A percentile compares a stretch with the other conserved stretches of the same genome.
Conservation (phyloP, 257 asterid genomes). For the Cordia subcordata region DNA sequence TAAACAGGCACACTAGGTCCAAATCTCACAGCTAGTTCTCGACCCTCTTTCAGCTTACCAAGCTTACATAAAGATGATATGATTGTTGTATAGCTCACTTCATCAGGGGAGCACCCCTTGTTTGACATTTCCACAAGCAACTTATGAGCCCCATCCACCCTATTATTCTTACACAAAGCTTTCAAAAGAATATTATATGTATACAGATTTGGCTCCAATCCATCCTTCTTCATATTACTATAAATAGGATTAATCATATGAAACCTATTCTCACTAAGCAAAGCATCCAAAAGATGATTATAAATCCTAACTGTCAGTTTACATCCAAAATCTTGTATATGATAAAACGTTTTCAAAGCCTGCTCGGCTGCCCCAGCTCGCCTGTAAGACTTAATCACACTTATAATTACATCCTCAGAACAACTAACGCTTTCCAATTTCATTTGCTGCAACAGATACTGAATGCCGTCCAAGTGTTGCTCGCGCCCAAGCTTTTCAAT, state of each 20-base stretch:
- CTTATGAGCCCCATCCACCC: conserved; percentile 58
- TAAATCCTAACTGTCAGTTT: conserved; percentile 73
- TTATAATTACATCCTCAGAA: conserved; percentile 59
- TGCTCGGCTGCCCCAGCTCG: conserved; percentile 51
- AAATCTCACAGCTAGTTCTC: conserved; percentile 46
- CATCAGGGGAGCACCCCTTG: conserved; percentile 79
- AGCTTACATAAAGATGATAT: conserved; percentile 66
- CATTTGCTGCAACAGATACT: conserved; percentile 85
- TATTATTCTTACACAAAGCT: conserved; percentile 73
- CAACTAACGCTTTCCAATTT: conserved; percentile 58
- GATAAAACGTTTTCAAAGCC: conserved; percentile 67
- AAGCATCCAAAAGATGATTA: conserved; percentile 74
- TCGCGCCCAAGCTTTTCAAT: conserved; percentile 55
- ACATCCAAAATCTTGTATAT: conserved; percentile 76
- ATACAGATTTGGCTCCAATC: conserved; percentile 76
- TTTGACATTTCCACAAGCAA: conserved; percentile 84
- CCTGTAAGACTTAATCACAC: conserved; percentile 58
- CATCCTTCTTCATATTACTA: conserved; percentile 77
- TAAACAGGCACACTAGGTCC: conserved; percentile 51
- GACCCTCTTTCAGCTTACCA: conserved; percentile 58
- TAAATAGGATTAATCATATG: conserved; percentile 71
- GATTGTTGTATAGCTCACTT: conserved; percentile 73
- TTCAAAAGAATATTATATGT: conserved; percentile 85
- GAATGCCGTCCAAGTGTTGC: conserved; percentile 65
- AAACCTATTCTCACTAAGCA: conserved; percentile 72